Evolutionary conservation across 164 flowering plant genomes (phyloP).

Genomic region (Tinospora cordifolia): DNA sequence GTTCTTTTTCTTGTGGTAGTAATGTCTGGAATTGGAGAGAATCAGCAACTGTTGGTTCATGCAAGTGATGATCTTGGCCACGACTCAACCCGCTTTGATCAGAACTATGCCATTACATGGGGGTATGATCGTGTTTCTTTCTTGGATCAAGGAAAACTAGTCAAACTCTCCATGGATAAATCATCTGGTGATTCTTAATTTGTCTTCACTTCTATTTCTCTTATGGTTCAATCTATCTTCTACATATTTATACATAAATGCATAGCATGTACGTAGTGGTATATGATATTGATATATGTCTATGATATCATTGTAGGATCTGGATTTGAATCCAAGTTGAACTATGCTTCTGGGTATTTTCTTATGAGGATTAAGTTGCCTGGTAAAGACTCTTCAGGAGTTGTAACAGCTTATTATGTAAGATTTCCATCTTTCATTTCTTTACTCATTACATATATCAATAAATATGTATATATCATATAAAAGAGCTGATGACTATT

Average conservation of each 20-base stretch:
- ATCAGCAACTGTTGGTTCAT: neutral
- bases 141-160: slow-evolving; percentile 27
- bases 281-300: too few relatives aligned
- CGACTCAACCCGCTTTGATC: slow-evolving; percentile 20
- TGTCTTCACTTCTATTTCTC: neutral
- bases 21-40: neutral
- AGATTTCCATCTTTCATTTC: neutral
- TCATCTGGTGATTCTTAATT: slow-evolving; percentile 24
- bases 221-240: too few relatives aligned
- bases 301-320: slow-evolving; percentile 31
- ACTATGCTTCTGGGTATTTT: slow-evolving; percentile 48
- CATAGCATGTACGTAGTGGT: too few relatives aligned
- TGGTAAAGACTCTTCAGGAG: slow-evolving; percentile 37
- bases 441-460: neutral
- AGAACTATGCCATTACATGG: slow-evolving; percentile 34
- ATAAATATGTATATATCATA: neutral
- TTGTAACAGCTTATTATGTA: slow-evolving; percentile 63
- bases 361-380: slow-evolving; percentile 50
- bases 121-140: slow-evolving; percentile 32
- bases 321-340: slow-evolving; percentile 44
- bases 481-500: neutral
- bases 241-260: too few relatives aligned
- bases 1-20: neutral
- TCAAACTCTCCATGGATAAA: slow-evolving; percentile 45
- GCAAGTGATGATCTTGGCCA: neutral